Base-by-base conservation (phyloP, 352 stramenopile genomes). In the Pythium chondricola region DNA sequence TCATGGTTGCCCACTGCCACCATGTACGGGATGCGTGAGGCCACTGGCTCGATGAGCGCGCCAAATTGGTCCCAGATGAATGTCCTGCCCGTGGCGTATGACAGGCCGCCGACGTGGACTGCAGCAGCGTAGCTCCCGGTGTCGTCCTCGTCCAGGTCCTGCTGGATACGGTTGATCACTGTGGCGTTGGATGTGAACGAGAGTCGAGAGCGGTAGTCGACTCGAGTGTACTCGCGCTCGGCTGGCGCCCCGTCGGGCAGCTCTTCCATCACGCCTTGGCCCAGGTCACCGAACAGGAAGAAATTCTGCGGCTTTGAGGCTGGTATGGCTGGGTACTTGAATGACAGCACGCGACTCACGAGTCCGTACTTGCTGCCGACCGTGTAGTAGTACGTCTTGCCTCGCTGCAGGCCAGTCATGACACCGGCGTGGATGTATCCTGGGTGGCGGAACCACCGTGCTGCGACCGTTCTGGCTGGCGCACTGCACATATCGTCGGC, bases 51-150 rank as follows among this genome's bases (percentile, higher is more conserved):
- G 42, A 94, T 75, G 43, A 94, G 70, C n/a, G 74, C 45, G 21
- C 80, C 65, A 48, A 79, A 85, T 52, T 87, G 71, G 33, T 95
- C 84, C 86, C 86, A 96, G 25, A 85, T 40, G 26, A 61, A 83
- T 16, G 82, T 85, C 3, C 63, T 45, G 0, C 69, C 67, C 22
- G 62, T 65, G 22, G 84, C 78, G 56, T 95, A 95, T 39, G 67
- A 78, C 17, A 88, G 46, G 46, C 93, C 83, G 16, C 83, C 83
- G 18, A 93, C 63, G 50, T 92, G 80, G 57, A 94, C 61, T 8
- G 93, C 56, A 3, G 22, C 73, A 27, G 66, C 62, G 41, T 74
- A 65, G 21, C 83, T 71, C 17, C 35, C 39, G 26, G 41, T 17
- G 2, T 25, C 37, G 24, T 58, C 60, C 1, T 52, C 48, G 2